These are phyloP conservation scores for Ascochyta fabae DNA, from an alignment of 2,329 filamentous ascomycete genomes.

Conservation along the genomic window DNA sequence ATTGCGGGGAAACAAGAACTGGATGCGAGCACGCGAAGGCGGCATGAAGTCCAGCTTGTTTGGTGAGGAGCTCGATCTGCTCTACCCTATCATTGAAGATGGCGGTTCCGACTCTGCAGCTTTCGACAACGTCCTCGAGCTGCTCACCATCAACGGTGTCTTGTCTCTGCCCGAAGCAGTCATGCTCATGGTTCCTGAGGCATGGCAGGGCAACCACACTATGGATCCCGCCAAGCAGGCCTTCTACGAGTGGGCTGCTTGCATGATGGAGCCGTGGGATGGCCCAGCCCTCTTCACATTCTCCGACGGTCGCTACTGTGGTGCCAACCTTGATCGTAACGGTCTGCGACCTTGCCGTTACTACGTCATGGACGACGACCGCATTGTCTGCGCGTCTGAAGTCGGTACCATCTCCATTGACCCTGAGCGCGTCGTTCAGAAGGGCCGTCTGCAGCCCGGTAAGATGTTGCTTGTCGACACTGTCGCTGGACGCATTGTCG, in stretches of 20 bases:
- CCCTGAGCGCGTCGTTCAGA: constrained; percentile 87
- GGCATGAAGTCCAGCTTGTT: constrained; percentile 93
- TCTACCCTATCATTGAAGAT: constrained; percentile 96
- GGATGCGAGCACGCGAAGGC: constrained; percentile 97
- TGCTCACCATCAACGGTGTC: constrained; percentile 94
- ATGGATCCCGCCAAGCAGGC: constrained; percentile 97
- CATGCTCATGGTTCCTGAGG: constrained; percentile 98
- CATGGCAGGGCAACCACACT: constrained; percentile 90
- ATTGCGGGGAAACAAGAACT: constrained; percentile 97
- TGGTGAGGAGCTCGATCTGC: constrained; percentile 84
- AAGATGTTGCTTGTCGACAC: constrained; percentile 97
- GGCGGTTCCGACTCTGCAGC: constrained; percentile 96
- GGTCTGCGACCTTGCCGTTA: constrained; percentile 94
- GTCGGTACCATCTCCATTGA: constrained; percentile 93
- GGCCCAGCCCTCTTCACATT: constrained; percentile 96
- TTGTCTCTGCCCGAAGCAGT: constrained; percentile 93
- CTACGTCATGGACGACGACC: constrained; percentile 95
- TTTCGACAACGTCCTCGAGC: constrained; percentile 94
- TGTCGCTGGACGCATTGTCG: constrained; percentile 87
- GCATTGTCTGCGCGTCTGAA: constrained; percentile 96
- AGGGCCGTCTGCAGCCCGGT: constrained; percentile 90
- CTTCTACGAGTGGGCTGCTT: constrained; percentile 98
- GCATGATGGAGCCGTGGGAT: constrained; percentile 99
- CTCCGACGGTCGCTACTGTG: constrained; percentile 93
- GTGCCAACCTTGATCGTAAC: constrained; percentile 95